phyloP scores from a whole-genome alignment of 345 rosid genomes.

The Lenwebbia sp. region DNA sequence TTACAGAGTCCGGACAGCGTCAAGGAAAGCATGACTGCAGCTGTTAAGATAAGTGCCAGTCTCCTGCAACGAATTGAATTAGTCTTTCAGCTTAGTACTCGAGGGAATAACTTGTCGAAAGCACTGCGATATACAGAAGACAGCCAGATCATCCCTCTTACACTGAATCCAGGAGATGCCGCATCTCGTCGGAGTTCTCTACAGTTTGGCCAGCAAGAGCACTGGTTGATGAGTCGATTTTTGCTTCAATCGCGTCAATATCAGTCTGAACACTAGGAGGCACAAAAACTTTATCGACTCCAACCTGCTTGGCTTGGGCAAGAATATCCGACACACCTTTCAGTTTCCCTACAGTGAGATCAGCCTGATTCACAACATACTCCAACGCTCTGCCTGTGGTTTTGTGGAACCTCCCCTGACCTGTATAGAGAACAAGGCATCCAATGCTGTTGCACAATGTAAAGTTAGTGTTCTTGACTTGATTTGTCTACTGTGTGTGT shows the following conservation, averaged over 20 bases:
- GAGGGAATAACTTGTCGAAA: background rate
- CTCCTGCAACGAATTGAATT: constrained; percentile 35
- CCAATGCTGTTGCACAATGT: constrained; percentile 47
- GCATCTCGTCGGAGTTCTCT: constrained; percentile 44
- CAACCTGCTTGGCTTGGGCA: constrained; percentile 55
- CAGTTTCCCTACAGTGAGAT: constrained; percentile 44
- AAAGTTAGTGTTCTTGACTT: background rate
- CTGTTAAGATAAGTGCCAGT: constrained; percentile 45
- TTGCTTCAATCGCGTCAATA: constrained; percentile 64
- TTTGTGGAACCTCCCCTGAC: constrained; percentile 57
- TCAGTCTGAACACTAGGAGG: constrained; percentile 80
- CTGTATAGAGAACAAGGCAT: constrained; percentile 63
- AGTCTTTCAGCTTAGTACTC: background rate
- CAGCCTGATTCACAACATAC: constrained; percentile 69
- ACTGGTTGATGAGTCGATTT: constrained; percentile 45
- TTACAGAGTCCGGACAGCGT: constrained; percentile 79
- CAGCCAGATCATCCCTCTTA: constrained; percentile 12
- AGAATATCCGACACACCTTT: constrained; percentile 56
- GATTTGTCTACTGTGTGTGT: background rate
- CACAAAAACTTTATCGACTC: constrained; percentile 58
- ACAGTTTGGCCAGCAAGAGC: constrained; percentile 37
- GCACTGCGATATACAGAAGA: background rate
- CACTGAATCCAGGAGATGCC: constrained; percentile 66
- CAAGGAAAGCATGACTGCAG: constrained; percentile 72
- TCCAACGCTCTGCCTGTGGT: constrained; percentile 64